Percentiles rank a stretch among this genome's conserved stretches.
phyloP scores from a whole-genome alignment of 352 stramenopile genomes.

The Phytophthora litchii region DNA sequence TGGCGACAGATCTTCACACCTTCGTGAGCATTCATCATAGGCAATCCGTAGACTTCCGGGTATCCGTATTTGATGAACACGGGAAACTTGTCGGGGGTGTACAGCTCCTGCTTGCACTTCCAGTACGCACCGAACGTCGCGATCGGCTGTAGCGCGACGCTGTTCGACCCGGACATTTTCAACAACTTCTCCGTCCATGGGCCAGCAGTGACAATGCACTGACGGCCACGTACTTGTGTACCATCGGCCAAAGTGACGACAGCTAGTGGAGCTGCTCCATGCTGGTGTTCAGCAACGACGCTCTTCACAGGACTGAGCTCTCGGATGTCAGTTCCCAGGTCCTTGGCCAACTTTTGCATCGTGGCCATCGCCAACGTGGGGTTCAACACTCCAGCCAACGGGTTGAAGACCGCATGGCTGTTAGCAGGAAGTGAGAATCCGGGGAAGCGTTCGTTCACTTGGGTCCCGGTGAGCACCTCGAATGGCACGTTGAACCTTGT shows the following conservation, averaged over 20 bases:
- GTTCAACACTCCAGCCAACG: slow-evolving; percentile 58
- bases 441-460: slow-evolving; percentile 60
- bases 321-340: slow-evolving; percentile 45
- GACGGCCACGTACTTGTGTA: slow-evolving; percentile 22
- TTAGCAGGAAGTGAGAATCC: slow-evolving; percentile 48
- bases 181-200: slow-evolving; percentile 60
- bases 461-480: slow-evolving; percentile 45
- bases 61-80: slow-evolving; percentile 74
- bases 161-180: slow-evolving; percentile 13
- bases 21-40: slow-evolving; percentile 43
- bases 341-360: slow-evolving; percentile 47
- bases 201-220: slow-evolving; percentile 69
- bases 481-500: slow-evolving; percentile 40
- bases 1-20: slow-evolving; percentile 85
- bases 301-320: slow-evolving; percentile 38
- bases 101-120: slow-evolving; percentile 54
- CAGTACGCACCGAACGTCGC: slow-evolving; percentile 74
- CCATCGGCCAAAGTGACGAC: slow-evolving; percentile 42
- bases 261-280: slow-evolving; percentile 23
- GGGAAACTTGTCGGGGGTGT: slow-evolving; percentile 53
- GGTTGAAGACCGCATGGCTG: slow-evolving; percentile 55
- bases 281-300: slow-evolving; percentile 28
- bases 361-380: slow-evolving; percentile 56
- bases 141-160: slow-evolving; percentile 60
- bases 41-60: slow-evolving; percentile 59